phyloP scores from a whole-genome alignment of 2,329 filamentous ascomycete species.

The Cytospora leucostoma region DNA sequence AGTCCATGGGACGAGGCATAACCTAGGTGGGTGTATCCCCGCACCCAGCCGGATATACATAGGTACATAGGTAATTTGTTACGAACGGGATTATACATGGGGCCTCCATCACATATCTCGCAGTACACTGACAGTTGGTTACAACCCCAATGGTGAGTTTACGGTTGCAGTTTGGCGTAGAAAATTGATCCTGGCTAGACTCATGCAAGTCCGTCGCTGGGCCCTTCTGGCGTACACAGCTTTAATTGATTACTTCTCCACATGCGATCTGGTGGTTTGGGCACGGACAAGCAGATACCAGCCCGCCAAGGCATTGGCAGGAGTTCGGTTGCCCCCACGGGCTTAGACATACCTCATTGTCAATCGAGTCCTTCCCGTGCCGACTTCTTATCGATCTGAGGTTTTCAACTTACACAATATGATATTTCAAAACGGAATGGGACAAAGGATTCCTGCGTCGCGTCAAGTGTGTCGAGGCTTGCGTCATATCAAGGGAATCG shows the following conservation, averaged over 20 bases:
- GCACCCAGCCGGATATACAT: neutral
- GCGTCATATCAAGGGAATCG: no score
- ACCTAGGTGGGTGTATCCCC: neutral
- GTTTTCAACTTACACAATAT: no score
- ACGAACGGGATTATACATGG: no score
- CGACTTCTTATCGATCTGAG: no score
- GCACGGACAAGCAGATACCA: no score
- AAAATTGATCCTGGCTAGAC: neutral
- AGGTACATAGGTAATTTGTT: neutral
- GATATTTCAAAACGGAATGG: no score
- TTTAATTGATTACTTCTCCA: neutral
- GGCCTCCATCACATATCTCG: no score
- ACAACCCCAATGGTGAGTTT: neutral
- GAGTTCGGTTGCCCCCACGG: neutral
- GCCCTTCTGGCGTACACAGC: neutral
- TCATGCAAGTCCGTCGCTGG: neutral
- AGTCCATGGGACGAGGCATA: neutral
- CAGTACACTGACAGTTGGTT: no score
- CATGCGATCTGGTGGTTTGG: neutral
- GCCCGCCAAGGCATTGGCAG: neutral
- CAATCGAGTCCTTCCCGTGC: no score
- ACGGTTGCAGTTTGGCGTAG: constrained; percentile 2
- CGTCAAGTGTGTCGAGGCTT: no score
- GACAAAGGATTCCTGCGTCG: no score
- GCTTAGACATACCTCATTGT: no score